Evolutionary conservation across 2,329 filamentous ascomycete species (phyloP).

Genomic region (Fusarium pininemorale): DNA sequence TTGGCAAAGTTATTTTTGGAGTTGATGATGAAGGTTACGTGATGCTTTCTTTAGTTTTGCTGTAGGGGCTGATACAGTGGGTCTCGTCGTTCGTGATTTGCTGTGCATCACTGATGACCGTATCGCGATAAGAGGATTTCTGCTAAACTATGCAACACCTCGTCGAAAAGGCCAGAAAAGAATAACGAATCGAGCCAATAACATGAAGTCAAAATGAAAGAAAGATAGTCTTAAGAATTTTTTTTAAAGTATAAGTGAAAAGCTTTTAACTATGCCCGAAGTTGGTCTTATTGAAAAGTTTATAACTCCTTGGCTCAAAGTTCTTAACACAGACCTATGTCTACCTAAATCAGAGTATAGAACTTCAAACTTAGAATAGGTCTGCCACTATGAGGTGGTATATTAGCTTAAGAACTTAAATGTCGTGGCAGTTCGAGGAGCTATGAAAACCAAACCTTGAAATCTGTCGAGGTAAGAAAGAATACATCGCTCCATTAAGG

Average conservation of each 20-base stretch:
- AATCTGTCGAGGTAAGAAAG: not conserved
- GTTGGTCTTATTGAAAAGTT: no score
- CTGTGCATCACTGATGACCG: not conserved
- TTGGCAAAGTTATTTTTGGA: not conserved
- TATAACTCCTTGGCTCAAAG: no score
- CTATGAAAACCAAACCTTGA: no score
- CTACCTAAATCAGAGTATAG: no score
- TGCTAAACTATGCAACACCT: not conserved
- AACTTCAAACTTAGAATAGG: not conserved
- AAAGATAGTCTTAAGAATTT: fast-evolving
- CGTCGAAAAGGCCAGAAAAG: fast-evolving
- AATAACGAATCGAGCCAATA: fast-evolving
- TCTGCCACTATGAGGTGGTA: not conserved
- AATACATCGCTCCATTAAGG: no score
- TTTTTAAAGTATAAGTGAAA: fast-evolving
- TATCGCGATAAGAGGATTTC: not conserved
- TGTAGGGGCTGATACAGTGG: not conserved
- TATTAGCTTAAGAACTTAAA: fast-evolving
- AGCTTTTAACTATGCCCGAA: fast-evolving
- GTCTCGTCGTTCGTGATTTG: not conserved
- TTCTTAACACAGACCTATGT: no score
- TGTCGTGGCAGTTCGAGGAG: not conserved
- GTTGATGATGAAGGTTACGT: not conserved
- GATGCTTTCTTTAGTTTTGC: not conserved
- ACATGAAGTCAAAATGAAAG: not conserved